A percentile compares a stretch with the other conserved stretches of the same genome.
Evolutionary conservation across 1,139 yeast genomes (phyloP).

Genomic region (Groenewaldozyma sp.): DNA sequence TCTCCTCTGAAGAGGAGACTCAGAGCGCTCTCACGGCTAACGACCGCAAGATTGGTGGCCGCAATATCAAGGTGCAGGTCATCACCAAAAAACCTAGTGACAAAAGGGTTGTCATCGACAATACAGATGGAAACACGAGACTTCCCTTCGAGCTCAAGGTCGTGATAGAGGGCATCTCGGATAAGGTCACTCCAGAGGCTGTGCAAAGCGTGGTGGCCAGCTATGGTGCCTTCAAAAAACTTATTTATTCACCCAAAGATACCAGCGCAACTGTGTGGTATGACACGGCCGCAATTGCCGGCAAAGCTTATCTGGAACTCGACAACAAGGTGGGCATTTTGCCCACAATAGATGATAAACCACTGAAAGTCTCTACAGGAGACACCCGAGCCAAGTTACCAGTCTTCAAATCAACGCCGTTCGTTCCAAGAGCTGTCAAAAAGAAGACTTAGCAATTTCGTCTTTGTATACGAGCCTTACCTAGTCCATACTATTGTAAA

Average conservation of each 20-base stretch:
- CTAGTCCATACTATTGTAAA: too few relatives aligned
- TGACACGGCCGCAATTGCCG: slow-evolving; percentile 40
- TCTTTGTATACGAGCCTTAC: too few relatives aligned
- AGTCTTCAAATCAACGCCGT: too few relatives aligned
- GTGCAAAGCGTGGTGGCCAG: slow-evolving; percentile 29
- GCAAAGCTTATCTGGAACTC: slow-evolving; percentile 46
- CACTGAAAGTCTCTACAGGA: slow-evolving; percentile 22
- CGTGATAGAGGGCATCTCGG: slow-evolving; percentile 21
- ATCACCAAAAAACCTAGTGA: slow-evolving; percentile 9
- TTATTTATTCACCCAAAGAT: slow-evolving; percentile 42
- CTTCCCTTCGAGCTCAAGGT: slow-evolving; percentile 14
- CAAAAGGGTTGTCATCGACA: slow-evolving; percentile 5
- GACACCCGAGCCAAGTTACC: too few relatives aligned
- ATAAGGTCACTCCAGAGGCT: slow-evolving; percentile 21
- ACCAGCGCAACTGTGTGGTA: slow-evolving; percentile 49
- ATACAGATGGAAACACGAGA: slow-evolving; percentile 7
- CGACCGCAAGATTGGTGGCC: slow-evolving; percentile 15
- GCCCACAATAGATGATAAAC: slow-evolving; percentile 29
- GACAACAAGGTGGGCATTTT: slow-evolving; percentile 29
- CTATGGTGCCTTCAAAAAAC: slow-evolving; percentile 42
- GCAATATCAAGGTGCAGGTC: slow-evolving; percentile 17
- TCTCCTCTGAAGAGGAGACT: slow-evolving; percentile 21
- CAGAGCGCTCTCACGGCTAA: slow-evolving; percentile 18
- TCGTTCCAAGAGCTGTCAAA: slow-evolving; percentile 1
- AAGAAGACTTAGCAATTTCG: too few relatives aligned